A percentile compares a stretch with the other conserved stretches of the same genome.
phyloP scores from a whole-genome alignment of 2,329 filamentous ascomycete species.

The Paracoccidioides lutzii region DNA sequence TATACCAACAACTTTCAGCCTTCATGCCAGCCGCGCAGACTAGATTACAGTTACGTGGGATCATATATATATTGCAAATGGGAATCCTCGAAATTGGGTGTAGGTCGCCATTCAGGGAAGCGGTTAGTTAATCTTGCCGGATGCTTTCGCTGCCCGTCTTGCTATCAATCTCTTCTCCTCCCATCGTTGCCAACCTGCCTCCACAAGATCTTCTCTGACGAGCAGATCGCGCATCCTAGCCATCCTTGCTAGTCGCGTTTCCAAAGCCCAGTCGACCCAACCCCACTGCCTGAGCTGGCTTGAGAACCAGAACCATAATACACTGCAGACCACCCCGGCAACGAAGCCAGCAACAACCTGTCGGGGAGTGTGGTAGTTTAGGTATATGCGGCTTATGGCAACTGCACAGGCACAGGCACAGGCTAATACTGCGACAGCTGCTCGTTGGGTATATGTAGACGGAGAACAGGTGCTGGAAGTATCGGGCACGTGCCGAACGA shows the following conservation, averaged over 20 bases:
- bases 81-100: not conserved
- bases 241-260: slow-evolving; percentile 49
- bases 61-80: not conserved
- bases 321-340: slow-evolving; percentile 58
- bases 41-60: not conserved
- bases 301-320: slow-evolving; percentile 67
- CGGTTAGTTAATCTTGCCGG: not conserved
- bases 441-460: slow-evolving; percentile 42
- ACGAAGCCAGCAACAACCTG: slow-evolving; percentile 73
- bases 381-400: slow-evolving; percentile 71
- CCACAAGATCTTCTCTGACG: slow-evolving; percentile 73
- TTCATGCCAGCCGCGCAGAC: not conserved
- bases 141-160: not conserved
- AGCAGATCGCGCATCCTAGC: slow-evolving; percentile 72
- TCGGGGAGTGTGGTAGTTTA: slow-evolving; percentile 79
- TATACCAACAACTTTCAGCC: no score
- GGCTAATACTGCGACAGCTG: slow-evolving; percentile 44
- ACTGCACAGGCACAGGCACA: slow-evolving; percentile 53
- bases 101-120: not conserved
- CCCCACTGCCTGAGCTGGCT: slow-evolving; percentile 53
- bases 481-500: slow-evolving; percentile 58
- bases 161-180: slow-evolving; percentile 39
- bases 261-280: slow-evolving; percentile 58
- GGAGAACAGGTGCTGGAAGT: slow-evolving; percentile 21
- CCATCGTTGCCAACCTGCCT: slow-evolving; percentile 92